A percentile compares a stretch with the other conserved stretches of the same genome.
phyloP scores from a whole-genome alignment of 352 stramenopile genomes.

The Chrysophaeum taylorii region DNA sequence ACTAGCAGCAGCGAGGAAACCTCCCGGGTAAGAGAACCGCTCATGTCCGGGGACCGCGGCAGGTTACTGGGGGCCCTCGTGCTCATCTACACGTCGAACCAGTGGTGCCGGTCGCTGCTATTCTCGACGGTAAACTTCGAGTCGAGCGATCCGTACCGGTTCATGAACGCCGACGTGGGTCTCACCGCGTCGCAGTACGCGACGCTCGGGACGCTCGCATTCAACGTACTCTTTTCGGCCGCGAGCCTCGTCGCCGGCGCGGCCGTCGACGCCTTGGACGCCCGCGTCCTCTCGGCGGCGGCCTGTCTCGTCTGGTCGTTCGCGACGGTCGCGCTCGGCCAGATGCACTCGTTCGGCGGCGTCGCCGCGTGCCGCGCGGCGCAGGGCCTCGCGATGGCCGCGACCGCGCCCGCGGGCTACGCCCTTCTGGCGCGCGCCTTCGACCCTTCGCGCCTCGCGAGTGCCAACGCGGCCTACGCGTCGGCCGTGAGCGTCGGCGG shows the following conservation, averaged over 20 bases:
- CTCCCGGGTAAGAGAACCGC: no score
- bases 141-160: not conserved
- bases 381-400: slow-evolving; percentile 33
- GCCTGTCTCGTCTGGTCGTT: slow-evolving; percentile 28
- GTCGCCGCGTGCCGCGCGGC: slow-evolving; percentile 28
- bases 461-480: slow-evolving; percentile 33
- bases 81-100: slow-evolving; percentile 33
- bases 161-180: slow-evolving; percentile 28
- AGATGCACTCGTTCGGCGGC: slow-evolving; percentile 18
- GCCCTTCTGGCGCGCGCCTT: slow-evolving; percentile 33
- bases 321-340: slow-evolving; percentile 20
- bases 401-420: slow-evolving; percentile 33
- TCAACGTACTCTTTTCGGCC: slow-evolving; percentile 31
- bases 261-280: slow-evolving; percentile 28
- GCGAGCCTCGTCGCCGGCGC: slow-evolving; percentile 30
- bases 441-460: slow-evolving; percentile 21
- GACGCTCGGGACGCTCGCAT: slow-evolving; percentile 32
- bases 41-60: no score
- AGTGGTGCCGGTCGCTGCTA: slow-evolving; percentile 33
- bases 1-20: no score
- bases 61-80: slow-evolving; percentile 22
- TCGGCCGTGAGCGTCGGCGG: slow-evolving; percentile 34
- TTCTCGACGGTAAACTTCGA: slow-evolving; percentile 16
- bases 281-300: slow-evolving; percentile 19
- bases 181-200: slow-evolving; percentile 30